Conservation (phyloP, 73 alveolate genomes). For the Stentor roeselii region DNA sequence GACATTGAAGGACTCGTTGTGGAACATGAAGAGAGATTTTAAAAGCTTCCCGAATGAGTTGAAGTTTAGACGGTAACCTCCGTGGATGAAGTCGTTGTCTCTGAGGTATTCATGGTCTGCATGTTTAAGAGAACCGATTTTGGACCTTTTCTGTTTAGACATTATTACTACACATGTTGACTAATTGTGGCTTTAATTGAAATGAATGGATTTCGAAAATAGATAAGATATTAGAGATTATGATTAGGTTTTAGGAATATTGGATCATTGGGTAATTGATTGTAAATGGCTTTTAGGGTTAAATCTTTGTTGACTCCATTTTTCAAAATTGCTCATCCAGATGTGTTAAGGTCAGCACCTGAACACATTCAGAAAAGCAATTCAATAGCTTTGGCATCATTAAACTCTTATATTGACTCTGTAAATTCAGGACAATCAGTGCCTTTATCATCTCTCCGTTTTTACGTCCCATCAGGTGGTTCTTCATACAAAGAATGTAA, state of each 20-base stretch:
- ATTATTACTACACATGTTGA: too few relatives aligned
- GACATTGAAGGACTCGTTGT: slow-evolving; percentile 75
- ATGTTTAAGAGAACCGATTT: too few relatives aligned
- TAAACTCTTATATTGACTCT: slow-evolving; percentile 1
- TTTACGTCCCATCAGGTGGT: slow-evolving; percentile 17
- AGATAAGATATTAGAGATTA: too few relatives aligned
- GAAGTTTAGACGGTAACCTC: slow-evolving; percentile 75
- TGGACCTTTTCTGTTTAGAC: too few relatives aligned
- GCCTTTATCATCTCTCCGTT: background rate
- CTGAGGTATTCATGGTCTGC: background rate
- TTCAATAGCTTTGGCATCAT: background rate
- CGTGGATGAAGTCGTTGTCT: slow-evolving; percentile 72
- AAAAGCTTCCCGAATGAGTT: slow-evolving; percentile 45
- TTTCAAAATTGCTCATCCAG: slow-evolving; percentile 11
- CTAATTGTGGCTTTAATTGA: too few relatives aligned
- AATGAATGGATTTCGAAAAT: too few relatives aligned
- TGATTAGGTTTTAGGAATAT: too few relatives aligned
- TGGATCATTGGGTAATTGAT: too few relatives aligned
- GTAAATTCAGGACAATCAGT: background rate
- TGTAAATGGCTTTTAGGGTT: slow-evolving; percentile 10
- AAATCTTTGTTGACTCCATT: slow-evolving; percentile 6
- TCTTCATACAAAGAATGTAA: background rate
- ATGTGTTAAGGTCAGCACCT: slow-evolving; percentile 4
- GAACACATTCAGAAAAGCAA: background rate
- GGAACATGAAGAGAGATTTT: slow-evolving; percentile 59